Evolutionary conservation across 2,329 filamentous ascomycete genomes (phyloP), one percentile per base, ranked within the genome.

Genomic region (Trichoderma atroviride): DNA sequence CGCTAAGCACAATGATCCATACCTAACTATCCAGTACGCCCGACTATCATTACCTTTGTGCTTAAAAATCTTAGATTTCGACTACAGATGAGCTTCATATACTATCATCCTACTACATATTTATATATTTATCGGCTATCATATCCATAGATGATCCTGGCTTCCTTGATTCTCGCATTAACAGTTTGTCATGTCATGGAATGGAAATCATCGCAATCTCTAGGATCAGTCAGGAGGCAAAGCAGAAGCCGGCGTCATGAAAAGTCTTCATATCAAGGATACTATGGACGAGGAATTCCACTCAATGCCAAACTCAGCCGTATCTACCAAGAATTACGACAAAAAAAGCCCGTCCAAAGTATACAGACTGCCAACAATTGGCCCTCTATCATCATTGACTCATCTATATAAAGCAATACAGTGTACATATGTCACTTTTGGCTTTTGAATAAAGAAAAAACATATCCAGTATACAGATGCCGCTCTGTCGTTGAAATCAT

Each of bases 141-240:
- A 50, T 24, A 50, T 6, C n/a, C 3, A 22, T 10, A 24, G 10
- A 50, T n/a, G 11, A 24, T 1, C 3, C 47, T n/a, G 4, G 47
- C 10, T 24, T 50, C 11, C 4, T 11, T 24, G n/a, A 2, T 47
- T 47, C 16, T 19, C 40, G 19, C 40, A 47, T 47, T 22, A 9
- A n/a, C 19, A 22, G 1, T 3, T n/a, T 6, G 0, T 47, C n/a
- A 5, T 6, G 0, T 47, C n/a, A 5, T 5, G 11, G 9, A 50
- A 50, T 13, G n/a, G 11, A 10, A 24, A 13, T 2, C 47, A 50
- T 50, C 14, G 24, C 13, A 11, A 9, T n/a, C 3, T n/a, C 43
- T n/a, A 22, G 43, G 19, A 40, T 7, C 5, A n/a, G 3, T 22
- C 4, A 47, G 9, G 6, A n/a, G 4, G 7, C 9, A 47, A 22